Base-by-base conservation (phyloP, 768 basidiomycete species). In the Galerina marginata region DNA sequence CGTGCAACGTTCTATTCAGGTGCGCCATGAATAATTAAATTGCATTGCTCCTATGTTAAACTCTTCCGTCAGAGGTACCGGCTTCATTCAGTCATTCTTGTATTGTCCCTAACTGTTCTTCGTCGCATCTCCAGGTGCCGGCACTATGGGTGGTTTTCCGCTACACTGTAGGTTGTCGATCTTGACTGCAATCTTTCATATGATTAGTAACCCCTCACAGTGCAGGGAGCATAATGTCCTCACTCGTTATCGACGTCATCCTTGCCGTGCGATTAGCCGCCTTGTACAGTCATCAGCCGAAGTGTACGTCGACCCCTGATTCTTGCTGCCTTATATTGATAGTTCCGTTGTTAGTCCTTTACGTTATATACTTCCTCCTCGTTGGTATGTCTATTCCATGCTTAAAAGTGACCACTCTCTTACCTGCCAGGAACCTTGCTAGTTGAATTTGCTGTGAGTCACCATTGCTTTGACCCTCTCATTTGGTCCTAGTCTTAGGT, bases 241-340 rank as follows among this genome's bases (percentile, higher is more conserved):
- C 51, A 23, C 39, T 53, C 4, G 42, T 25, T 4, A 40, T 53
- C 20, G 51, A 53, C 23, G 26, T 39, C 38, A 53, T 42, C 9
- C 51, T 53, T 25, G 51, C 51, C 39, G 39, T 53, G 23, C 39
- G 51, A 53, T 26, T 53, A n/a, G 51, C 39, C 25, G 51, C 51
- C 39, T 14, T 53, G 37, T 42, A 53, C 11, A 38, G 25, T n/a
- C 38, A 40, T 9, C 39, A 42, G 26, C 9, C 6, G 4, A 53
- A 42, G 29, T 42, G 51, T 53, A 26, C 39, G 29, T 36, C 16
- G 4, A 14, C 33, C 37, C 6, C 2, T 47, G 25, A 46, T 4
- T 39, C 11, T 4, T 53, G 12, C 12, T 12, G 39, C 26, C 25
- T 9, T 39, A 2, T 29, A 12, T 15, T 42, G 1, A 53, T 10